Conservation (phyloP, 106 monocot genomes). For the Acanthochlamys bracteata region DNA sequence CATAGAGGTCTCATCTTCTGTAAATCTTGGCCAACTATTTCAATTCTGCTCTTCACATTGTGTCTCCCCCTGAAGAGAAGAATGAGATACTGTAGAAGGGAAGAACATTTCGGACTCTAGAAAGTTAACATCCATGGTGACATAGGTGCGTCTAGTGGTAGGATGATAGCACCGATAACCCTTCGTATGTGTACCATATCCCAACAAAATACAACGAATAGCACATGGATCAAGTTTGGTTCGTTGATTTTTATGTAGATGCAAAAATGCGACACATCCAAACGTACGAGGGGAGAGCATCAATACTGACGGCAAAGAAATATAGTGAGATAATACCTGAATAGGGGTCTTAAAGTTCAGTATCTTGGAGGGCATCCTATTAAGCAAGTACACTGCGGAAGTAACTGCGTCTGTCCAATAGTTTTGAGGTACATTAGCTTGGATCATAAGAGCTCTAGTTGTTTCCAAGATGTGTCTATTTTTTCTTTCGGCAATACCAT, state of each 20-base stretch:
- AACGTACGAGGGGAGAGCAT: not conserved
- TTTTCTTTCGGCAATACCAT: too few relatives aligned
- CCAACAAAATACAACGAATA: not conserved
- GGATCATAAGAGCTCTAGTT: not conserved
- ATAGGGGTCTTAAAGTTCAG: not conserved
- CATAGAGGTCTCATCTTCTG: too few relatives aligned
- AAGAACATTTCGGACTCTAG: not conserved
- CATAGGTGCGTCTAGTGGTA: not conserved
- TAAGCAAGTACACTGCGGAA: not conserved
- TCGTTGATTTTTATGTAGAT: not conserved
- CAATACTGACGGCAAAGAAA: not conserved
- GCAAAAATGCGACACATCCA: constrained; percentile 6
- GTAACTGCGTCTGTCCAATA: constrained; percentile 1
- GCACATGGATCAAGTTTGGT: constrained; percentile 1
- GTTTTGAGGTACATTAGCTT: not conserved
- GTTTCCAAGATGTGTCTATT: too few relatives aligned
- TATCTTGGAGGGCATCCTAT: not conserved
- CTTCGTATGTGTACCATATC: constrained; percentile 1
- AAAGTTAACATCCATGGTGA: not conserved
- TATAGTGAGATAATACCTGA: not conserved
- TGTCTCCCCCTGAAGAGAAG: too few relatives aligned
- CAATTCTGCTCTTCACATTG: too few relatives aligned
- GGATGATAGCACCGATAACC: constrained; percentile 6
- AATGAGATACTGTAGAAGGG: not conserved
- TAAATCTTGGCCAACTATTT: too few relatives aligned